Percentiles rank a stretch among this genome's conserved stretches.
These are phyloP conservation scores for Serendipita sp. DNA, from an alignment of 768 basidiomycete genomes.

Conservation along the genomic window DNA sequence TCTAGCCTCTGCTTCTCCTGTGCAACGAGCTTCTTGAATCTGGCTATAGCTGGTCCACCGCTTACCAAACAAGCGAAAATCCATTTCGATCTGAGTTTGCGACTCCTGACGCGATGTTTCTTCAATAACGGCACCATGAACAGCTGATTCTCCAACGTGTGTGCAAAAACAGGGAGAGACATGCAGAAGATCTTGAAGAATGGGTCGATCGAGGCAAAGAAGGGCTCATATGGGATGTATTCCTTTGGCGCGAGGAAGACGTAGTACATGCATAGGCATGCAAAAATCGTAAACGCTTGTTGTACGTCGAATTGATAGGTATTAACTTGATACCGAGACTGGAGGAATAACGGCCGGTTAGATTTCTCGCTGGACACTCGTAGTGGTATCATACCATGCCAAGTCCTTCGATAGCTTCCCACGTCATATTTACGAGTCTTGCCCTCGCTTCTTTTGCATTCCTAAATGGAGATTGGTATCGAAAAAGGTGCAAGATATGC, in stretches of 20 bases:
- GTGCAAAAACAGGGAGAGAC: neutral
- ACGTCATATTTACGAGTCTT: conserved; percentile 2
- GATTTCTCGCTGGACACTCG: neutral
- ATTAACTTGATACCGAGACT: neutral
- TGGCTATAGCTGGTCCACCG: neutral
- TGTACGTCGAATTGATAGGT: neutral
- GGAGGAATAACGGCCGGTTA: neutral
- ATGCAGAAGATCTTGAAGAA: neutral
- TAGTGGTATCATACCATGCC: neutral
- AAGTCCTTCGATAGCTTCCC: neutral
- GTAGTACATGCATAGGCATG: neutral
- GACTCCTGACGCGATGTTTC: neutral
- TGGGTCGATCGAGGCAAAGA: neutral
- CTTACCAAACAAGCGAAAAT: neutral
- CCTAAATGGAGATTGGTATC: neutral
- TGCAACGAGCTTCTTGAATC: neutral
- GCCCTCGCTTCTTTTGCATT: neutral
- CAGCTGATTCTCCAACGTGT: neutral
- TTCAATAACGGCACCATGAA: neutral
- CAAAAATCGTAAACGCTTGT: neutral
- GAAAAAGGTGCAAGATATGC: neutral
- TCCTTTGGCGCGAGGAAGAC: neutral
- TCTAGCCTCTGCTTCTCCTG: conserved; percentile 1
- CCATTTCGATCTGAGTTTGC: neutral
- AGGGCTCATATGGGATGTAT: neutral